These are phyloP conservation scores for Gloeopeniophorella convolvens DNA, from an alignment of 768 basidiomycete genomes.

Conservation along the genomic window DNA sequence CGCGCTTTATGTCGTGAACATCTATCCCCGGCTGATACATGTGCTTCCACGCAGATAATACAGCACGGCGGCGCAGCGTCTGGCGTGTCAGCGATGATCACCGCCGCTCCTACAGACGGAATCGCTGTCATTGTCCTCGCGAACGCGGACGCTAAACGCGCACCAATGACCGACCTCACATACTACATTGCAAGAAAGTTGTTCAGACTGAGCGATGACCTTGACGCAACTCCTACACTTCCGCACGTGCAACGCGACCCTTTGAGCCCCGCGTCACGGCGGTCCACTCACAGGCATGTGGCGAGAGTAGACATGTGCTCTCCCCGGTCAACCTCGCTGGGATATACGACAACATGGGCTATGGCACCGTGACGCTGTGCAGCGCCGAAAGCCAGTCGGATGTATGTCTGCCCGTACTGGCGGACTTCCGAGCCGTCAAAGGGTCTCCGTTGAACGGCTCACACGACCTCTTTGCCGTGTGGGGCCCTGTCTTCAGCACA, in stretches of 20 bases:
- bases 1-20: no score
- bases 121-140: conserved; percentile 4
- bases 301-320: not conserved
- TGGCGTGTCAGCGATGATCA: not conserved
- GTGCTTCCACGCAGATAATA: not conserved
- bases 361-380: not conserved
- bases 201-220: not conserved
- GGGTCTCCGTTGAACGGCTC: not conserved
- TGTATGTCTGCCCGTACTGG: not conserved
- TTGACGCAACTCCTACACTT: not conserved
- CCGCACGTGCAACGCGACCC: not conserved
- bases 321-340: not conserved
- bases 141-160: conserved; percentile 4
- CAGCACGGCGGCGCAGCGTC: not conserved
- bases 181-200: not conserved
- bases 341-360: not conserved
- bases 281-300: not conserved
- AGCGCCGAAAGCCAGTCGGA: not conserved
- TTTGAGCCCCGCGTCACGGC: not conserved
- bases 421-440: not conserved
- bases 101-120: not conserved
- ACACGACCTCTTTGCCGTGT: not conserved
- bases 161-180: not conserved
- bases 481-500: not conserved
- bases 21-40: not conserved